Evolutionary conservation across 441 rosid species (phyloP), one percentile per base, ranked within the genome.

Genomic region (Melastoma candidum): DNA sequence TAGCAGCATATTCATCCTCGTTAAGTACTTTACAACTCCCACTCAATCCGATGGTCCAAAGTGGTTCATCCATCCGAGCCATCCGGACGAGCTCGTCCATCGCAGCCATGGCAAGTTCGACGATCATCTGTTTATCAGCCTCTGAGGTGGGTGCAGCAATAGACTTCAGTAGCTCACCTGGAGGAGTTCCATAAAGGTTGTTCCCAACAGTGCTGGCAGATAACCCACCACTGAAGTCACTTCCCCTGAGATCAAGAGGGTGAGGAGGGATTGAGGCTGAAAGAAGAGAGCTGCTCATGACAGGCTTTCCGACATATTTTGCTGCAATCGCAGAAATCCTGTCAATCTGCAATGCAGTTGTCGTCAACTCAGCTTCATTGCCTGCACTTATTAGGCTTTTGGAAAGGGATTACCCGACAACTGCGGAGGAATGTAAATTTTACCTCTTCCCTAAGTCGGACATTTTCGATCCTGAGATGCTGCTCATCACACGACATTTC

Each of bases 401-500:
- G 22, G 22, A 17, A 17, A 17, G 22, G 22, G 22, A 17, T 17
- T 17, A 29, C 36, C 3, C 36, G 7, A 29, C 36, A 29, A 29
- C 7, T 29, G 3, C 36, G 7, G 36, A 3, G 36, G 36, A 29
- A 29, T 29, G 7, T 29, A 29, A 3, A 29, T 29, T 29, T 29
- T 61, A 87, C 98, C 94, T 92, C 98, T 75, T 92, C 97, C 57
- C 95, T 72, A 58, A 92, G 48, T 45, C 92, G 75, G 39, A 83
- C 77, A 70, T 92, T 92, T 72, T 92, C 98, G 24, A 88, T 72
- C 36, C 96, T 81, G 36, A 92, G 60, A 61, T 92, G 97, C 57
- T 92, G 98, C 63, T 92, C 98, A 44, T 87, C 96, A 44, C 80
- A 85, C 12, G 98, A 88, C 92, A 87, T 88, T 56, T 92, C 95